Conservation (phyloP, 805 yeast genomes). For the Wickerhamiella dianesei region DNA sequence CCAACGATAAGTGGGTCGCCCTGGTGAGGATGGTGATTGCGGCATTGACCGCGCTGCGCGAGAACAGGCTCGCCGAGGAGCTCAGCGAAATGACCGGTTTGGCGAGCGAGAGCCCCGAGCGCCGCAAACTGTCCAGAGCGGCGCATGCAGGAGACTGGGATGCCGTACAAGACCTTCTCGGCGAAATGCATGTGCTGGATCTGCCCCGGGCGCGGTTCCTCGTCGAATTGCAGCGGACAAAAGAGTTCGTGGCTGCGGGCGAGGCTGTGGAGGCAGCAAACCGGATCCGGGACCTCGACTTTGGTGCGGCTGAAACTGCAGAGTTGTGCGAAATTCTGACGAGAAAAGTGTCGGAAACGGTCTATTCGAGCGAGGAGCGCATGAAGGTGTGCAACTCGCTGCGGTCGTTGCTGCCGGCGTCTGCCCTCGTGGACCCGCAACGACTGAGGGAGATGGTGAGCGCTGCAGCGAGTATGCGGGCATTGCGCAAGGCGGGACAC, state of each 20-base stretch:
- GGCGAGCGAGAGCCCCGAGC: background rate
- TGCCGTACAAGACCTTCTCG: background rate
- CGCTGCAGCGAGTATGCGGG: background rate
- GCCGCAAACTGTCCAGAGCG: background rate
- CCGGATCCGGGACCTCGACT: background rate
- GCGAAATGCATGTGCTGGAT: background rate
- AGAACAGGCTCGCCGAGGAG: background rate
- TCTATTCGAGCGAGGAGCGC: background rate
- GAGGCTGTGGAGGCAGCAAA: background rate
- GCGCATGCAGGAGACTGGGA: background rate
- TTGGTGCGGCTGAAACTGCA: background rate
- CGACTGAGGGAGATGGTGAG: slow-evolving; percentile 43
- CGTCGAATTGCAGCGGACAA: background rate
- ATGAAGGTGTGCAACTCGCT: background rate
- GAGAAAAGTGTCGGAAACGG: background rate
- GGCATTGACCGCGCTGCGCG: background rate
- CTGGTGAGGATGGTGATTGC: background rate
- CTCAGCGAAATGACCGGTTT: background rate
- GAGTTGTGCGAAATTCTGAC: background rate
- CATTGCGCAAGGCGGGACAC: background rate
- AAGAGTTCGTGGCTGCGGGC: background rate
- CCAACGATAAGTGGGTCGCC: background rate
- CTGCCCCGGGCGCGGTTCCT: background rate
- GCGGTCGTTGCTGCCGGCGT: background rate
- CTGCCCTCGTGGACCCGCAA: background rate